These are phyloP conservation scores for Edaphochlamys debaryana DNA, from an alignment of 139 green algal species.

Conservation along the genomic window DNA sequence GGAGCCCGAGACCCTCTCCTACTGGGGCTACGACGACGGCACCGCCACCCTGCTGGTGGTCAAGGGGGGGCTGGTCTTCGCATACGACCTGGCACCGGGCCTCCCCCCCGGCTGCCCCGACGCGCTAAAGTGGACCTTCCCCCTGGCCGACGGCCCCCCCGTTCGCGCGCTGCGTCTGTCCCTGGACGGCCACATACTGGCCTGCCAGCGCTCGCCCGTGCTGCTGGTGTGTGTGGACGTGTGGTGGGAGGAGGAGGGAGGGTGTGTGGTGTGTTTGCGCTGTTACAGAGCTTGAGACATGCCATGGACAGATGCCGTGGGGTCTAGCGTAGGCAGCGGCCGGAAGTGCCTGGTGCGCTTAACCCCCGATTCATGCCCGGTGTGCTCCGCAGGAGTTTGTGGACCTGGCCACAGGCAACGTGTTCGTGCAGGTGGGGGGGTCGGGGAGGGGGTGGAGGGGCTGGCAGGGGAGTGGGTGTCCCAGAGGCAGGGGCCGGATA, in stretches of 20 bases:
- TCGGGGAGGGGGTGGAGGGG: neutral
- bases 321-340: too few relatives aligned
- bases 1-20: constrained; percentile 58
- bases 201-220: constrained; percentile 46
- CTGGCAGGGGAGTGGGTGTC: neutral
- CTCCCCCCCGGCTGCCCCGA: constrained; percentile 41
- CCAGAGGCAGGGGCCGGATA: too few relatives aligned
- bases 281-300: too few relatives aligned
- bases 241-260: too few relatives aligned
- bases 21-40: constrained; percentile 68
- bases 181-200: constrained; percentile 59
- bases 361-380: too few relatives aligned
- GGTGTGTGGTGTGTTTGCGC: too few relatives aligned
- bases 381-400: constrained; percentile 36
- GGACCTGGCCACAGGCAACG: constrained; percentile 48
- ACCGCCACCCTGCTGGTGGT: constrained; percentile 60
- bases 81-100: constrained; percentile 49
- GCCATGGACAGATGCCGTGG: too few relatives aligned
- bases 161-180: constrained; percentile 41
- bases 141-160: constrained; percentile 46
- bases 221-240: constrained; percentile 57
- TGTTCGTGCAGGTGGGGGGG: constrained; percentile 46
- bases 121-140: constrained; percentile 65
- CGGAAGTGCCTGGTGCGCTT: too few relatives aligned
- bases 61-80: constrained; percentile 61